Base-by-base conservation (phyloP, 352 stramenopile species). In the Thalassiosira sp. region DNA sequence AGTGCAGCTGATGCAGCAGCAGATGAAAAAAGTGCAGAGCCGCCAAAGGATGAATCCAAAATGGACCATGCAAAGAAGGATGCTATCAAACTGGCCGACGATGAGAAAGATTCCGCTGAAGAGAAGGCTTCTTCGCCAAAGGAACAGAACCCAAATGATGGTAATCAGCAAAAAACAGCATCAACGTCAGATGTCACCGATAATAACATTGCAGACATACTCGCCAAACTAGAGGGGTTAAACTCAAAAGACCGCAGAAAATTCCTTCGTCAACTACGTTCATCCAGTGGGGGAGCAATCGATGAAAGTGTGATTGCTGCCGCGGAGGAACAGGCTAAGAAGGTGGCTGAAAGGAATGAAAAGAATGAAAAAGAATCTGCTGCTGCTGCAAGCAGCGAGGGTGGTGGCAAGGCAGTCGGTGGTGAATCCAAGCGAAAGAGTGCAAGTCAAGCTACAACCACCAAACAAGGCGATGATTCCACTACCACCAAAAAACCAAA, bases 191-290 rank as follows among this genome's bases (percentile, higher is more conserved):
- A n/a, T n/a, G n/a, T n/a, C n/a, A n/a, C n/a, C 57, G 22, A 69
- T 42, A 27, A 46, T 31, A 58, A 76, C 8, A 24, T 42, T 2
- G 65, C 27, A 22, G 69, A 86, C 52, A 60, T 91, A 20, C 62
- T 74, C 7, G 67, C 67, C 16, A 53, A 89, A 28, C 46, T 93
- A 28, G 60, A 86, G 28, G 72, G 83, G 20, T 54, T 93, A 8
- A 91, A 89, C 71, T 91, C 87, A 0, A 93, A 93, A 81, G 73
- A 90, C 51, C 77, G 84, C 56, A 73, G 87, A 46, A 93, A 84
- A 64, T 74, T 90, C 25, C 67, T 85, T 5, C 58, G 87, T 69
- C 70, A 84, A 76, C 60, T 90, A 15, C 66, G 59, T 5, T 49
- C 49, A 3, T 60, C 59, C 2, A 57, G 25, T 13, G 31, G 48